phyloP scores from a whole-genome alignment of 2,329 filamentous ascomycete genomes.

The Grosmannia clavigera region DNA sequence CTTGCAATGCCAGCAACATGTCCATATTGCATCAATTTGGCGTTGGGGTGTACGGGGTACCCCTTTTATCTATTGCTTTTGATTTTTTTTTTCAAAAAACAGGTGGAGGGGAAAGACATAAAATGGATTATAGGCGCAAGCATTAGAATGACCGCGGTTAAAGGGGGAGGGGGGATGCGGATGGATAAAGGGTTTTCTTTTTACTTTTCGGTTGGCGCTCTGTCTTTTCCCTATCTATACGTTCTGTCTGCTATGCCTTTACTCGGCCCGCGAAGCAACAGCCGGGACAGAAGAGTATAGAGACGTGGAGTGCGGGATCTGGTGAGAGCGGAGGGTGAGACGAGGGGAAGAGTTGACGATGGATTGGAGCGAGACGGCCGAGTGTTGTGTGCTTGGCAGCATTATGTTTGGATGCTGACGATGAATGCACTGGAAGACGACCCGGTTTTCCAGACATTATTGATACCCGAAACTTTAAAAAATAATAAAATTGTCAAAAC shows the following conservation, averaged over 20 bases:
- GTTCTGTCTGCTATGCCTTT: neutral
- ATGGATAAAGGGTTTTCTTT: neutral
- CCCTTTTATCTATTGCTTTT: neutral
- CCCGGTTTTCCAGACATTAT: neutral
- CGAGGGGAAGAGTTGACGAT: neutral
- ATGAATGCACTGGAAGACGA: neutral
- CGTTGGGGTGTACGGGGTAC: neutral
- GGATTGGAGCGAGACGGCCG: neutral
- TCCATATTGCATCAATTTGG: neutral
- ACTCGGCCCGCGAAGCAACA: neutral
- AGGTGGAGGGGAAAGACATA: constrained; percentile 2
- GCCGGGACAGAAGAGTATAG: constrained; percentile 8
- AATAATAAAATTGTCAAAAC: neutral
- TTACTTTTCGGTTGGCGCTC: neutral
- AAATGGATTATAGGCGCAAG: constrained; percentile 5
- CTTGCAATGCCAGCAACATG: neutral
- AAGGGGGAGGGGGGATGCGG: neutral
- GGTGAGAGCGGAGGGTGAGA: neutral
- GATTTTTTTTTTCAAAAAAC: neutral
- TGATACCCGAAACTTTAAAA: constrained; percentile 5
- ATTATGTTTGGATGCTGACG: neutral
- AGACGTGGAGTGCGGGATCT: neutral
- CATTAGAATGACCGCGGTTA: constrained; percentile 5
- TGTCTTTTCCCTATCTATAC: neutral
- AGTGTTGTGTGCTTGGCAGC: neutral